A percentile compares a stretch with the other conserved stretches of the same genome.
Conservation (phyloP, 169 alveolate genomes). For the Cryptosporidium ubiquitum region DNA sequence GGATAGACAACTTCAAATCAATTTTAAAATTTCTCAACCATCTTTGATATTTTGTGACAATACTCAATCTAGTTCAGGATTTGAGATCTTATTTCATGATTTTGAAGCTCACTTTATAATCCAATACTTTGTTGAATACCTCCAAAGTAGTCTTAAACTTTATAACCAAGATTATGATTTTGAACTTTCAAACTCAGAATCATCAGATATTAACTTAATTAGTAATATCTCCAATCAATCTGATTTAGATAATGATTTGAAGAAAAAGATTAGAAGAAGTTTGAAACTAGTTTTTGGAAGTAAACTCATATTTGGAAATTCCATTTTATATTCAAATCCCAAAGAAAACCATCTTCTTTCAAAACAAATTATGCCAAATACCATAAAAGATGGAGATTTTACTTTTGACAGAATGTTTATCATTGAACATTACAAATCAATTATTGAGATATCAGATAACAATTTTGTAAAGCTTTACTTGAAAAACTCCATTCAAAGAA, state of each 20-base stretch:
- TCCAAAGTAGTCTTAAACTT: not conserved
- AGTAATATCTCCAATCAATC: not conserved
- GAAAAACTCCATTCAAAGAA: slow-evolving; percentile 21
- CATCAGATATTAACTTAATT: not conserved
- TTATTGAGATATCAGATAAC: not conserved
- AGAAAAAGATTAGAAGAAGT: not conserved
- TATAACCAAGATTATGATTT: not conserved
- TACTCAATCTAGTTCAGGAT: slow-evolving; percentile 45
- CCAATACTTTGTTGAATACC: slow-evolving; percentile 5
- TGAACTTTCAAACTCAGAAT: not conserved
- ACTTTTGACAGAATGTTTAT: slow-evolving; percentile 47
- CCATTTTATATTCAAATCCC: not conserved
- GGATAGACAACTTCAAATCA: slow-evolving; percentile 4
- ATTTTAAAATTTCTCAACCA: slow-evolving; percentile 20
- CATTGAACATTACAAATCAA: slow-evolving; percentile 20
- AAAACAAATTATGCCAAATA: not conserved
- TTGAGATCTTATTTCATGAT: slow-evolving; percentile 41
- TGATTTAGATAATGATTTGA: not conserved
- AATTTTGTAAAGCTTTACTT: slow-evolving; percentile 10
- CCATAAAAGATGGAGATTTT: slow-evolving; percentile 16
- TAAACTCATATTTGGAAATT: slow-evolving; percentile 19
- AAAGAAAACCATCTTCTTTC: not conserved
- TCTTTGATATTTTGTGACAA: slow-evolving; percentile 41
- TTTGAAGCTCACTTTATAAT: slow-evolving; percentile 23
- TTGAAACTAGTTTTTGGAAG: slow-evolving; percentile 11